Evolutionary conservation across 345 rosid species (phyloP).

Genomic region (Dipteronia dyeriana): DNA sequence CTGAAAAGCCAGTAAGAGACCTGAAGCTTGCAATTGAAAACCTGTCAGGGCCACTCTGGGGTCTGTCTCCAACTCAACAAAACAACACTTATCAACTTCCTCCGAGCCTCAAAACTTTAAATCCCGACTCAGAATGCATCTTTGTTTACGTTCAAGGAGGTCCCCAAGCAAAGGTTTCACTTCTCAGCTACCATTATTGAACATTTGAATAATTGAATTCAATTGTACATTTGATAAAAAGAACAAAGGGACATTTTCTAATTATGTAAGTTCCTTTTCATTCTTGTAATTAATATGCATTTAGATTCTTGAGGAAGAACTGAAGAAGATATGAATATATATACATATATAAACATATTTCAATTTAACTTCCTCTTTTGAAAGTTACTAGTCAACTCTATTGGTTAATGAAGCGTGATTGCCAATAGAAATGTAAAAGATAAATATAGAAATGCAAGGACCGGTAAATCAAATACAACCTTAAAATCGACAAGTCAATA

Average conservation of each 20-base stretch:
- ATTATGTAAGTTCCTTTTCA: neutral
- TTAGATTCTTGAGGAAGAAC: neutral
- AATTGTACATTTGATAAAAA: neutral
- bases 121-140: constrained; percentile 46
- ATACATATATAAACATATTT: too few relatives aligned
- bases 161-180: constrained; percentile 69
- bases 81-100: constrained; percentile 64
- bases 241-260: neutral
- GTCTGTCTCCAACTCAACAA: constrained; percentile 45
- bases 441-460: too few relatives aligned
- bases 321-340: neutral
- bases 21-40: constrained; percentile 53
- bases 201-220: neutral
- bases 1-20: constrained; percentile 44
- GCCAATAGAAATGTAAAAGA: too few relatives aligned
- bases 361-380: neutral
- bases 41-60: constrained; percentile 69
- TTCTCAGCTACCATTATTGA: constrained; percentile 52
- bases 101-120: constrained; percentile 38
- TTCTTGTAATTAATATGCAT: neutral
- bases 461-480: too few relatives aligned
- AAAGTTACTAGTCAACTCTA: neutral
- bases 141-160: constrained; percentile 79
- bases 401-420: too few relatives aligned
- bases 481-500: too few relatives aligned